Evolutionary conservation across 2,329 filamentous ascomycete species (phyloP).

Genomic region (Phyllosticta paracitricarpa): DNA sequence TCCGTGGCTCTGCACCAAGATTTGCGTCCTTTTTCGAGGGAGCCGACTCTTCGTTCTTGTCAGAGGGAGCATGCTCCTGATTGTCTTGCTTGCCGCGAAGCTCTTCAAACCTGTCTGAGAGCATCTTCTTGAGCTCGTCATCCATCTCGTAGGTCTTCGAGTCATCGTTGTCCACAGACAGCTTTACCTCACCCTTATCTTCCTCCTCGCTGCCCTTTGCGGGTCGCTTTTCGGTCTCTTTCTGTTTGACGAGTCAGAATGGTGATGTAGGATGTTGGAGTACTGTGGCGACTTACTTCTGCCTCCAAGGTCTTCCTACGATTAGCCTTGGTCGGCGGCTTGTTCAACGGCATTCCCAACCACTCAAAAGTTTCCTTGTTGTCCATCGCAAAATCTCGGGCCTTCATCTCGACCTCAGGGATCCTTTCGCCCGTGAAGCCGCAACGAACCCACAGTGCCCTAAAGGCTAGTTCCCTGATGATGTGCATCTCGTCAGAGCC

Average conservation of each 20-base stretch:
- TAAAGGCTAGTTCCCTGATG: constrained; percentile 69
- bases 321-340: not conserved
- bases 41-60: not conserved
- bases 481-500: constrained; percentile 65
- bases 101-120: not conserved
- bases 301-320: not conserved
- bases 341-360: constrained; percentile 1
- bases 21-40: not conserved
- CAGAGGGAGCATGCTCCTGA: not conserved
- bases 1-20: not conserved
- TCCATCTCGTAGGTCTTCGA: not conserved
- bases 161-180: not conserved
- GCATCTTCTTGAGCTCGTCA: not conserved
- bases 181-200: not conserved
- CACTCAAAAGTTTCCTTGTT: constrained; percentile 14
- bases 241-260: not conserved
- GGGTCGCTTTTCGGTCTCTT: not conserved
- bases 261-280: not conserved
- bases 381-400: constrained; percentile 16
- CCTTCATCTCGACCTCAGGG: constrained; percentile 21
- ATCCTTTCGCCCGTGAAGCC: constrained; percentile 28
- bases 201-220: not conserved
- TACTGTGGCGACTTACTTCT: not conserved
- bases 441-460: constrained; percentile 53
- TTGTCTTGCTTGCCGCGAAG: not conserved